Conservation (phyloP, 345 rosid species). For the Kernera saxatilis region DNA sequence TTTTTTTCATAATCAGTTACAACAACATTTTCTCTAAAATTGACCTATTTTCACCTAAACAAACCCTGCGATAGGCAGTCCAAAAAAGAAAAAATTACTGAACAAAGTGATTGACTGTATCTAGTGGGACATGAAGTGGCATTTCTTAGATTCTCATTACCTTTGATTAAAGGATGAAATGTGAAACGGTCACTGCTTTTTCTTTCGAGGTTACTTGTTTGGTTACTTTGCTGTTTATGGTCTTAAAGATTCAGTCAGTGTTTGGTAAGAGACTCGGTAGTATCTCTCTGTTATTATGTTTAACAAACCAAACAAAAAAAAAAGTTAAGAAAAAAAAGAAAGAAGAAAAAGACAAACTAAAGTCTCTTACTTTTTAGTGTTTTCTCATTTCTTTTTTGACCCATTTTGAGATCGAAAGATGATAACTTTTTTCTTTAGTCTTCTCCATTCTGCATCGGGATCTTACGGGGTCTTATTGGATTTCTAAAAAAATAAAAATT, state of each 20-base stretch:
- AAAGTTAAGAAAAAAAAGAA: background rate
- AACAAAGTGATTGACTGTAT: background rate
- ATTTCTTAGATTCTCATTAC: constrained; percentile 10
- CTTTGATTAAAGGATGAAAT: constrained; percentile 6
- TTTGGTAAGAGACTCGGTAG: background rate
- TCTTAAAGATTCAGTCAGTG: background rate
- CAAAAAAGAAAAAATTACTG: background rate
- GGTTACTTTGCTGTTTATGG: constrained; percentile 21
- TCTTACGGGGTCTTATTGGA: constrained; percentile 17
- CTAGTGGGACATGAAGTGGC: constrained; percentile 8
- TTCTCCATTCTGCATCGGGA: constrained; percentile 33
- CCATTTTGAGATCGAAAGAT: constrained; percentile 24
- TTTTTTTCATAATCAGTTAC: too few relatives aligned
- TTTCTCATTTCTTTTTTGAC: constrained; percentile 31
- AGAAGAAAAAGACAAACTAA: constrained; percentile 28
- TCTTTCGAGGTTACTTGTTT: background rate
- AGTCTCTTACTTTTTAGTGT: constrained; percentile 18
- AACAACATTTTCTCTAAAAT: background rate
- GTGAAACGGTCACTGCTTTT: constrained; percentile 25
- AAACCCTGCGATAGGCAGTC: background rate
- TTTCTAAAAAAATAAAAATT: background rate
- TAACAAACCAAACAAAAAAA: background rate
- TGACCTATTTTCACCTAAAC: too few relatives aligned
- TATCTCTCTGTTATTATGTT: constrained; percentile 3
- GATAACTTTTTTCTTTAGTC: constrained; percentile 24